These are phyloP conservation scores for Cutaneotrichosporon arboriforme DNA, from an alignment of 1,284 basidiomycete species.

Conservation along the genomic window DNA sequence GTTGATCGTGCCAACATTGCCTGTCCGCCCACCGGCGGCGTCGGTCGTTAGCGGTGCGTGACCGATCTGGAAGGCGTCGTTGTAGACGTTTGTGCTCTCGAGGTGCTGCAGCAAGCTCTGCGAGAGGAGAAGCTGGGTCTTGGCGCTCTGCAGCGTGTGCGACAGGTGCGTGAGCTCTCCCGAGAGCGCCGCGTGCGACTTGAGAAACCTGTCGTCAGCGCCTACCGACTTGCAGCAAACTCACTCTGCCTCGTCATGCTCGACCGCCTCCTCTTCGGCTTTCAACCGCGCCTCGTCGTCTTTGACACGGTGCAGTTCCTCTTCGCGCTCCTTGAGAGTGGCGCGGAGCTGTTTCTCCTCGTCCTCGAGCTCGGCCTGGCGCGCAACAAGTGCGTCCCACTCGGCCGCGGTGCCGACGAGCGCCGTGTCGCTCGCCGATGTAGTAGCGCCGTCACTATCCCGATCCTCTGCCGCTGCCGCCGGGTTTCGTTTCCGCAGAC, in stretches of 20 bases:
- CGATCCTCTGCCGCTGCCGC: background rate
- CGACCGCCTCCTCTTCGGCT: constrained; percentile 64
- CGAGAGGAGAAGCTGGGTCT: constrained; percentile 43
- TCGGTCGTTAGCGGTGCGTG: constrained; percentile 51
- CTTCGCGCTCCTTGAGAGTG: constrained; percentile 53
- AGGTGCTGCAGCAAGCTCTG: constrained; percentile 54
- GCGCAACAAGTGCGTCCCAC: constrained; percentile 57
- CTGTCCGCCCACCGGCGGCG: constrained; percentile 30
- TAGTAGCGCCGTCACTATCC: background rate
- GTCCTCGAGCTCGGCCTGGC: constrained; percentile 54
- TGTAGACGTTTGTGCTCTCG: constrained; percentile 93
- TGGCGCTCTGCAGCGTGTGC: constrained; percentile 23
- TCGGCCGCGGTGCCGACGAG: constrained; percentile 41
- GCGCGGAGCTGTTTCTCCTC: constrained; percentile 57
- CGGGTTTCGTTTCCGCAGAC: constrained; percentile 50
- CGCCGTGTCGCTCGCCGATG: constrained; percentile 57
- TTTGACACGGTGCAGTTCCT: constrained; percentile 67
- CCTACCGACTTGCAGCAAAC: constrained; percentile 8
- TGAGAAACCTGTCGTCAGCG: constrained; percentile 49
- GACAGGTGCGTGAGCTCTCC: constrained; percentile 22
- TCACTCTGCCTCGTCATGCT: constrained; percentile 64
- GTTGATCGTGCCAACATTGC: constrained; percentile 88
- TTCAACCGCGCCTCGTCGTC: constrained; percentile 67
- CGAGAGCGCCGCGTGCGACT: constrained; percentile 23
- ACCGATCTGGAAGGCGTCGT: constrained; percentile 96